Base-by-base conservation (phyloP, 2,329 filamentous ascomycete species). In the Phoma herbarum region DNA sequence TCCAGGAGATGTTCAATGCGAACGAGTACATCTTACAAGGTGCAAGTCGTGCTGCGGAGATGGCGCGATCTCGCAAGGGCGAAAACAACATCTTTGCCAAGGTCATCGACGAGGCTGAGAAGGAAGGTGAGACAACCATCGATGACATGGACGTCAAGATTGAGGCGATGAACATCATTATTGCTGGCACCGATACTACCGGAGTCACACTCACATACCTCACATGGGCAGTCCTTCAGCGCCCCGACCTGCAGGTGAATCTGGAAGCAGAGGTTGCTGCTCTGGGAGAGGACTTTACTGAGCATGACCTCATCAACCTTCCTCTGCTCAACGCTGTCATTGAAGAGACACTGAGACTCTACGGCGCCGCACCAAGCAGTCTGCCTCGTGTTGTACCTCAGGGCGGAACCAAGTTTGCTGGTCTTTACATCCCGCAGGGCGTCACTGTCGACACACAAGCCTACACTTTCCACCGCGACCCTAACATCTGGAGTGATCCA, bases 361-460 rank as follows among this genome's bases (percentile, higher is more conserved):
- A 76, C 47, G 69, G 72, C 26, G 72, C 75, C 16, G 77, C 73
- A 7, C 76, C 76, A 2, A 71, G 68, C 23, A 72, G 66, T 45
- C 59, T 79, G 5, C 77, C 77, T 3, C 69, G 78, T n/a, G 70
- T 75, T 0, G 72, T 75, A 0, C 78, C 78, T 3, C 48, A 64
- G n/a, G 74, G 73, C 12, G 78, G 78, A 1, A 68, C 65, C 0
- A 69, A 65, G 2, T 65, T 80, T 8, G 68, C 65, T 3, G 74
- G 75, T 5, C 65, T 76, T 44, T 75, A 71, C 47, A 68, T 80
- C 11, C 77, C 78, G 1, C 64, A 68, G 8, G 78, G 77, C 0
- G 74, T 72, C 0, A 78, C 74, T 0, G 77, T 80, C 11, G 67
- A 69, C 28, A 79, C 77, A 2, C 75, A 79, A 60, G 77, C 77